Percentiles rank a stretch among this genome's conserved stretches.
Conservation (phyloP, 169 alveolate species). For the Cryptosporidium sp. region DNA sequence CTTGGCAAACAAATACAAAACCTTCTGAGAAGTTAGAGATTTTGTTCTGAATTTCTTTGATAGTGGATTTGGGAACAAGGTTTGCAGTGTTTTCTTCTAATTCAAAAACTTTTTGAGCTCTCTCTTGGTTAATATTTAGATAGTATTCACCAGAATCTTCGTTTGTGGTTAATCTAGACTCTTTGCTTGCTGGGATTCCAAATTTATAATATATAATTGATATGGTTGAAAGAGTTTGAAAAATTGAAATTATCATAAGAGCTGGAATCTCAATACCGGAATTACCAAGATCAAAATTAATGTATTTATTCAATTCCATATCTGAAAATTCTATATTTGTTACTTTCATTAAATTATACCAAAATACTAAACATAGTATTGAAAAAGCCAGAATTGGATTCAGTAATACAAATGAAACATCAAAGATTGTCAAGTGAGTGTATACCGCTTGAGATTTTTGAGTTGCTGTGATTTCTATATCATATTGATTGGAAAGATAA, state of each 20-base stretch:
- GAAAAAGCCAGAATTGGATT: slow-evolving; percentile 22
- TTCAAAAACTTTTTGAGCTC: slow-evolving; percentile 25
- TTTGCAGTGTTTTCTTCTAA: not conserved
- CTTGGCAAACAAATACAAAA: not conserved
- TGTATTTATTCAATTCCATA: not conserved
- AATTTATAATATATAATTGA: slow-evolving; percentile 29
- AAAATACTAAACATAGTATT: not conserved
- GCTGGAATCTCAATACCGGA: slow-evolving; percentile 34
- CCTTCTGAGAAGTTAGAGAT: slow-evolving; percentile 11
- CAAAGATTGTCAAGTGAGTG: slow-evolving; percentile 39
- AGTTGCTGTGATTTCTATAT: slow-evolving; percentile 32
- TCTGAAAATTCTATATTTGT: not conserved
- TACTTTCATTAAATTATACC: not conserved
- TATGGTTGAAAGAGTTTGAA: slow-evolving; percentile 21
- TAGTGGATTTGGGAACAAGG: not conserved
- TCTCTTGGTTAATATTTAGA: not conserved
- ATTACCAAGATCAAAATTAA: not conserved
- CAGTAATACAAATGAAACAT: slow-evolving; percentile 25
- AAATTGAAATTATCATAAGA: not conserved
- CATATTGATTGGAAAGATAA: slow-evolving; percentile 26
- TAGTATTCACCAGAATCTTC: slow-evolving; percentile 3
- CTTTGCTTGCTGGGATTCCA: slow-evolving; percentile 31
- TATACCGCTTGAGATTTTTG: slow-evolving; percentile 56
- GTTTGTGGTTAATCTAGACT: not conserved
- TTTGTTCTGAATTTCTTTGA: not conserved